A percentile compares a stretch with the other conserved stretches of the same genome.
Conservation (phyloP, 2,329 filamentous ascomycete genomes). For the Colletotrichum salicis region DNA sequence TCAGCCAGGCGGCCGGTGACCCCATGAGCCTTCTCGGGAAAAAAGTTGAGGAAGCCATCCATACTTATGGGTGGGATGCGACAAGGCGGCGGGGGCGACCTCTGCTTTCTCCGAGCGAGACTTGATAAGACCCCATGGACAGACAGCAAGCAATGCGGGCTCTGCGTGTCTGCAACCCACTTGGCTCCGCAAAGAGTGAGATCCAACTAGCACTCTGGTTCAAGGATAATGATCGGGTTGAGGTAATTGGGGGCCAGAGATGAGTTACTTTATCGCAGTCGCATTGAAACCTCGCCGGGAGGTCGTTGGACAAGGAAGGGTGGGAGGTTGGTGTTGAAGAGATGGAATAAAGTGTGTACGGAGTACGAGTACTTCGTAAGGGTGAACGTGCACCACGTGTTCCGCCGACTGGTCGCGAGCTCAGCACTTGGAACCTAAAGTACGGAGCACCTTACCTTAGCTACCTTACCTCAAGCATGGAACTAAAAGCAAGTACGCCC, state of each 20-base stretch:
- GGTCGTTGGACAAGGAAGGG: conserved; percentile 8
- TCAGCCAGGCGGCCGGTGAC: conserved; percentile 32
- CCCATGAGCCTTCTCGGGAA: conserved; percentile 26
- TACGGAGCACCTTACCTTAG: no score
- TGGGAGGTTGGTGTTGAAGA: conserved; percentile 20
- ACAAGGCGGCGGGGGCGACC: neutral
- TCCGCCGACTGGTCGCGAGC: conserved; percentile 31
- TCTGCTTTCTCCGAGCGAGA: neutral
- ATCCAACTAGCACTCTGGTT: neutral
- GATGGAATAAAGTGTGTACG: neutral
- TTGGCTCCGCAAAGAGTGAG: neutral
- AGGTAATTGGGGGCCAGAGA: neutral
- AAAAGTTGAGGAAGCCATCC: conserved; percentile 29
- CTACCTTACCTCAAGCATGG: no score
- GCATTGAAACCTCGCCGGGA: conserved; percentile 13
- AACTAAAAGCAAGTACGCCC: no score
- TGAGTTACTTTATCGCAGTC: neutral
- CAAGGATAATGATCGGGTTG: conserved; percentile 14
- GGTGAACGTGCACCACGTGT: conserved; percentile 31
- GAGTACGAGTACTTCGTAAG: neutral
- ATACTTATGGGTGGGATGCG: conserved; percentile 20
- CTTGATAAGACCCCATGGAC: neutral
- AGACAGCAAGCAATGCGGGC: neutral
- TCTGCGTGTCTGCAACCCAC: neutral
- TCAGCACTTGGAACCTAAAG: no score